phyloP scores from a whole-genome alignment of 345 rosid genomes.

The Erodium maritimum region DNA sequence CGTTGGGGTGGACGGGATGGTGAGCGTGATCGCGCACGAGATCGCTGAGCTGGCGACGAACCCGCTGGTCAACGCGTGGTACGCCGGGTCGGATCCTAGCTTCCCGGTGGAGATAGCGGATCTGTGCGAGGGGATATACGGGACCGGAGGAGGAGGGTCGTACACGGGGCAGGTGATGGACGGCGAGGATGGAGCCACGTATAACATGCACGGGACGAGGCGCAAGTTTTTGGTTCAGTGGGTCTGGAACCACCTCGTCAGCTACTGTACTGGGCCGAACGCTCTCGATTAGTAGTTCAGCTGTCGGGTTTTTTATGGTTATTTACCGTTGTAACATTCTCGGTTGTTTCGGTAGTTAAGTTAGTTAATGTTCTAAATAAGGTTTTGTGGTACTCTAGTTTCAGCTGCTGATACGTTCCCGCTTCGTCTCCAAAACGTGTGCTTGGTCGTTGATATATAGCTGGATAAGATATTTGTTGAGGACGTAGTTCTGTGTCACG shows the following conservation, averaged over 20 bases:
- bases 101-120: conserved; percentile 92
- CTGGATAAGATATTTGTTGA: no score
- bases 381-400: no score
- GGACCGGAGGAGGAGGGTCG: conserved; percentile 96
- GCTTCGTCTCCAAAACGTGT: no score
- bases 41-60: conserved; percentile 94
- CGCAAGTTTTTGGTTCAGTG: conserved; percentile 88
- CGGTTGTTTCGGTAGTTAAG: no score
- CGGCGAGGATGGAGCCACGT: conserved; percentile 68
- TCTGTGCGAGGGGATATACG: conserved; percentile 92
- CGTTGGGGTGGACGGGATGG: conserved; percentile 88
- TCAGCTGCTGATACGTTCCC: no score
- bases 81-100: conserved; percentile 81
- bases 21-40: conserved; percentile 91
- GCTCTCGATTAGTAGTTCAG: conserved; percentile 75
- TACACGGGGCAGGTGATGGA: conserved; percentile 76
- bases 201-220: conserved; percentile 72
- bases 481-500: no score
- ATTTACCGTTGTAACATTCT: no score
- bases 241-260: conserved; percentile 75
- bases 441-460: no score
- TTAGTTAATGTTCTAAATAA: no score
- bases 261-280: conserved; percentile 90
- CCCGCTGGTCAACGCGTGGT: conserved; percentile 95
- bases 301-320: no score